Base-by-base conservation (phyloP, 1,284 basidiomycete genomes). In the Ustilago hordei region DNA sequence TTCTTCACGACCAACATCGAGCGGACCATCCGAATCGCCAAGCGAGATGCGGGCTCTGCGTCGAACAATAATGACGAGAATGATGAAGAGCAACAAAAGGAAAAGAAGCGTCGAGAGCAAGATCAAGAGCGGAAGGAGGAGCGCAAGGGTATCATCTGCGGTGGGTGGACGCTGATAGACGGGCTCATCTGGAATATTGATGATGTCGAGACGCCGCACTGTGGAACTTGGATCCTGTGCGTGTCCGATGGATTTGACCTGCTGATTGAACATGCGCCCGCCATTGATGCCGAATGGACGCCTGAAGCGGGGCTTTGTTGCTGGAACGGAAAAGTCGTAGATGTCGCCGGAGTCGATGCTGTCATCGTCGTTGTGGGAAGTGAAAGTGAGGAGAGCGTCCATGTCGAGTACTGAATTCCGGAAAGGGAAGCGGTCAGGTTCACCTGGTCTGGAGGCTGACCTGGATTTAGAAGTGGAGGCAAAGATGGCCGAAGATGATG, bases 61-160 rank as follows among this genome's bases (percentile, higher is more conserved):
- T 34, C 79, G 78, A 13, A 82, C 79, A 53, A 84, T 43, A 32
- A 85, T 75, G 60, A 83, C 78, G 38, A 86, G 73, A 72, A 84
- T 72, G 62, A 78, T 76, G 57, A 85, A 80, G 54, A 82, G 65
- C 4, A 84, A 64, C 3, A 85, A 91, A 53, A 98, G 91, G 86
- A 98, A 93, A 68, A 99, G 90, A 78, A 99, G 92, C 1, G 94
- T 95, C 38, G 93, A 92, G 56, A 98, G 90, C 54, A 99, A 91
- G 80, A 97, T 91, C 82, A 93, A 90, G 73, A 94, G 90, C 28
- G 92, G 85, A 1, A 85, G 74, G 12, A 82, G 70, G 19, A 86
- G 74, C n/a, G 78, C 69, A 11, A 86, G 65, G 13, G 76, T 78
- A 39, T 78, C 76, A 45, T 75, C 76, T 39, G 70, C 57, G 11